Base-by-base conservation (phyloP, 345 rosid genomes). In the Citrus trifoliata region DNA sequence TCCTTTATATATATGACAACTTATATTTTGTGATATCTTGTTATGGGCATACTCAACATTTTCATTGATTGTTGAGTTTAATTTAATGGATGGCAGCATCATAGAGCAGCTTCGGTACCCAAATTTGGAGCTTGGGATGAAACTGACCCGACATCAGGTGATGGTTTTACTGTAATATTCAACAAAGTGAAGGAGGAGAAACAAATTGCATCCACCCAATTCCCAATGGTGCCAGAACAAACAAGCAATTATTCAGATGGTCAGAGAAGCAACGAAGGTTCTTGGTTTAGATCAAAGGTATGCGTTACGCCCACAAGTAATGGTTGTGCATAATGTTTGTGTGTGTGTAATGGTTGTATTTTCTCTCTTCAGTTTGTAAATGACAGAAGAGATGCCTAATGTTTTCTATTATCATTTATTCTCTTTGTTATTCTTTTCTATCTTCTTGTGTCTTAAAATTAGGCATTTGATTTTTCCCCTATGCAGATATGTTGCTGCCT, bases 101-200 rank as follows among this genome's bases (percentile, higher is more conserved):
- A 77, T 4, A 84, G 82, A 70, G 40, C 55, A 30, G 74, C 85
- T 68, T 85, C 94, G 0, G 75, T 89, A 67, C 92, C 94, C 0
- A 87, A 83, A 78, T 90, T 90, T 46, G 92, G 92, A 35, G 88
- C 87, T 2, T 88, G 94, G 94, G 90, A 90, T 71, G 90, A 90
- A 59, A 70, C 55, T 8, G 94, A 86, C 74, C 91, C 89, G 8
- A 66, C 24, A 30, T 85, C 90, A 16, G 89, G 90, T 35, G 90
- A 85, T 75, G 81, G 88, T 27, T 89, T 82, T 68, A 85, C 90
- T 4, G 84, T 78, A 60, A 82, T 89, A 55, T 88, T 86, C 80
- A 72, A 79, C 83, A 79, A 80, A 58, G 90, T 84, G 83, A 86
- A 88, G 81, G 83, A 85, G 81, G 94, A 89, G 70, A 89, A 82